phyloP scores from a whole-genome alignment of 805 yeast species.

The Komagataella kurtzmanii region DNA sequence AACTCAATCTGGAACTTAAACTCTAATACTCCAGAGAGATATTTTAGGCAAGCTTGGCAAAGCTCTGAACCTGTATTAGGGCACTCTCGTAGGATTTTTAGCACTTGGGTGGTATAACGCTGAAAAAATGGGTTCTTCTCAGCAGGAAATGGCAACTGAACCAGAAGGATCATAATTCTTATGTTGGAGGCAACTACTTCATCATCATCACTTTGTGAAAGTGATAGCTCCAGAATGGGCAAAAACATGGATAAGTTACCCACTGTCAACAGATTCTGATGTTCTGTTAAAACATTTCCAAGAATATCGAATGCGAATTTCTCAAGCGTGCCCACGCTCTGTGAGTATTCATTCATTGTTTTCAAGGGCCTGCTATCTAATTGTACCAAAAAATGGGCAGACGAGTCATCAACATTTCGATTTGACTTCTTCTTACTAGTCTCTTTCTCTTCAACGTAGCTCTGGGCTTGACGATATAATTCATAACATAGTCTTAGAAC shows the following conservation, averaged over 20 bases:
- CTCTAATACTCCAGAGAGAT: conserved; percentile 58
- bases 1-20: conserved; percentile 52
- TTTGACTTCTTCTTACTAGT: conserved; percentile 18
- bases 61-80: conserved; percentile 70
- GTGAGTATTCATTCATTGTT: conserved; percentile 40
- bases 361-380: conserved; percentile 44
- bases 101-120: conserved; percentile 43
- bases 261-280: conserved; percentile 43
- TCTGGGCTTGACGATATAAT: conserved; percentile 41
- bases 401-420: conserved; percentile 11
- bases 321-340: conserved; percentile 50
- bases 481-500: conserved; percentile 65
- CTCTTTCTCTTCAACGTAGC: conserved; percentile 10
- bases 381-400: conserved; percentile 64
- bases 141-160: conserved; percentile 50
- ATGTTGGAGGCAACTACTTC: conserved; percentile 60
- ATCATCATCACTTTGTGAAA: conserved; percentile 52
- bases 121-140: conserved; percentile 38
- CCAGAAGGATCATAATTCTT: conserved; percentile 43
- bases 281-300: conserved; percentile 54
- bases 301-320: conserved; percentile 67
- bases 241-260: conserved; percentile 58
- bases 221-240: conserved; percentile 50
- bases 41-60: conserved; percentile 68
- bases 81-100: conserved; percentile 55